These are phyloP conservation scores for Blastobotrys capitulatus DNA, from an alignment of 1,139 yeast genomes.

Conservation along the genomic window DNA sequence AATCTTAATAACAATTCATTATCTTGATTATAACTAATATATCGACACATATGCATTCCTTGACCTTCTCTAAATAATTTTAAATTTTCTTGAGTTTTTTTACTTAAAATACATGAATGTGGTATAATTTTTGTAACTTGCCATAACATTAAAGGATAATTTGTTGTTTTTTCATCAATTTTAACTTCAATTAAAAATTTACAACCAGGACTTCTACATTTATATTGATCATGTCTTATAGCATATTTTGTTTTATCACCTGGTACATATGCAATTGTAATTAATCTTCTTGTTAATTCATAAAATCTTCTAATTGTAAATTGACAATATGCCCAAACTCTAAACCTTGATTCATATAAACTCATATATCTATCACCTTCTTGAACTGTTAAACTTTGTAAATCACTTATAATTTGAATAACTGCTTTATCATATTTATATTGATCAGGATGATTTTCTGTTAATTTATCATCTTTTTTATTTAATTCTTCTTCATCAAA, in stretches of 20 bases:
- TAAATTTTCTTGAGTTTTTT: slow-evolving; percentile 5
- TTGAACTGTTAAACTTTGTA: background rate
- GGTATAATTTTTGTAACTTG: background rate
- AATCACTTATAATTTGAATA: background rate
- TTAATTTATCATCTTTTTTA: slow-evolving; percentile 1
- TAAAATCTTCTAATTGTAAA: slow-evolving; percentile 6
- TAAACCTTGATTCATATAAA: slow-evolving; percentile 5
- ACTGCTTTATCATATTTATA: slow-evolving; percentile 5
- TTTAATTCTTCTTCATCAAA: background rate
- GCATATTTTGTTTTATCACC: slow-evolving; percentile 8
- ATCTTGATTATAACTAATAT: slow-evolving; percentile 1
- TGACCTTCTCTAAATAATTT: slow-evolving; percentile 10
- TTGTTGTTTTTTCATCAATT: slow-evolving; percentile 6
- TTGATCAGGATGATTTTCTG: slow-evolving; percentile 5
- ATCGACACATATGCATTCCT: slow-evolving; percentile 10
- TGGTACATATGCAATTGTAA: slow-evolving; percentile 5
- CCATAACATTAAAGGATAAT: slow-evolving; percentile 7
- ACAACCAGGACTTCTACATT: slow-evolving; percentile 9
- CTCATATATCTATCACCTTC: slow-evolving; percentile 9
- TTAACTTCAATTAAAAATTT: slow-evolving; percentile 5
- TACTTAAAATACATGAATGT: slow-evolving; percentile 2
- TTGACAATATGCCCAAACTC: slow-evolving; percentile 10
- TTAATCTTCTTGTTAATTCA: slow-evolving; percentile 6
- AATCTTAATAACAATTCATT: slow-evolving; percentile 6
- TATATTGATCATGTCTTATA: slow-evolving; percentile 9